Percentiles rank a stretch among this genome's conserved stretches.
Conservation (phyloP, 176 grass and related monocot species). For the Paspalum notatum region DNA sequence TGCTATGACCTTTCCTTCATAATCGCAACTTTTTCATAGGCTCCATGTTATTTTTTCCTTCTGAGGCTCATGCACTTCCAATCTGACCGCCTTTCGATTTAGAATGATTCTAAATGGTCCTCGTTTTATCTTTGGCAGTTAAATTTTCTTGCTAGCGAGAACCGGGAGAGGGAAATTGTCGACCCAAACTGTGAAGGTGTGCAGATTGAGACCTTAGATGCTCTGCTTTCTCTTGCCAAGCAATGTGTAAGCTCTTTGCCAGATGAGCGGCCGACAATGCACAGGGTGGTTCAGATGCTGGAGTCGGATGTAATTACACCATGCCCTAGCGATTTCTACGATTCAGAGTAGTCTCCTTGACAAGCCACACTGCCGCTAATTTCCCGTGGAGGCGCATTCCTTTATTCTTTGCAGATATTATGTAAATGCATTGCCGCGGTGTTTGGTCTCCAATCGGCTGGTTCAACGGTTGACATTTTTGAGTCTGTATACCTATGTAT, state of each 20-base stretch:
- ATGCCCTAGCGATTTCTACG: constrained; percentile 96
- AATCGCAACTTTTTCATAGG: not conserved
- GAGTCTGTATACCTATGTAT: constrained; percentile 45
- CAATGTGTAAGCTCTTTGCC: constrained; percentile 86
- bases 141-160: constrained; percentile 82
- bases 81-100: constrained; percentile 3
- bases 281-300: constrained; percentile 92
- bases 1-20: constrained; percentile 10
- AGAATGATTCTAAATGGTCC: not conserved
- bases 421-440: constrained; percentile 71
- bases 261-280: constrained; percentile 95
- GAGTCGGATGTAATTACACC: constrained; percentile 99
- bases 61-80: not conserved
- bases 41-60: not conserved
- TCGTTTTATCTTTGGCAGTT: constrained; percentile 61
- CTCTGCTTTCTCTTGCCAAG: constrained; percentile 88
- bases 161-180: constrained; percentile 82
- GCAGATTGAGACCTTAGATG: constrained; percentile 86
- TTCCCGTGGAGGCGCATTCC: constrained; percentile 60
- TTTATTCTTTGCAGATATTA: constrained; percentile 86
- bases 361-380: constrained; percentile 28
- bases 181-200: constrained; percentile 87
- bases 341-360: constrained; percentile 75
- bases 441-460: constrained; percentile 40
- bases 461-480: constrained; percentile 60